Evolutionary conservation across 495 filamentous ascomycete genomes (phyloP), one percentile per base, ranked within the genome.

Genomic region (Hypoxylon fuscum): DNA sequence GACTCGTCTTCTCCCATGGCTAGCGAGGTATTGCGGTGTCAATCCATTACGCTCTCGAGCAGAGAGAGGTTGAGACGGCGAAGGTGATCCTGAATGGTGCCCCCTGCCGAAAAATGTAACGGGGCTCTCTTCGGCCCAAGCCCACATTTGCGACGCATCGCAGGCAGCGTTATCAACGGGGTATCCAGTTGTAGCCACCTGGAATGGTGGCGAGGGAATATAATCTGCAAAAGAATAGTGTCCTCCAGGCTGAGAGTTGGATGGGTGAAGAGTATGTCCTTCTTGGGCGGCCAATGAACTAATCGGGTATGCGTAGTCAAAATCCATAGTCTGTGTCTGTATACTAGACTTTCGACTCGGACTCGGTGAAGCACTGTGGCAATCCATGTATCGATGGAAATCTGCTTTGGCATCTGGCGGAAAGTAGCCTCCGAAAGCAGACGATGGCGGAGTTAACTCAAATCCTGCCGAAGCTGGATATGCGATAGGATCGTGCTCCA

Each of bases 371-470:
- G 67, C 35, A 47, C 57, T 48, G 14, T 68, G 55, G 20, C 64
- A 59, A 23, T 68, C 63, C 45, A 68, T 62, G 6, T 70, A 64
- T 50, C 57, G 56, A 35, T 59, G 46, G 8, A 67, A 38, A 0
- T 65, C 64, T 8, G 27, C 47, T 15, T 68, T 68, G 1, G 41
- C 34, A 0, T 62, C 64, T 8, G 49, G 37, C 1, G 74, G 69
- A 32, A 75, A 79, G 48, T 70, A 77, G 1, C 73, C 53, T 0
- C 72, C 69, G 6, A 68, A 65, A 20, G 73, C 57, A 3, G 76
- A 78, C 0, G 73, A 69, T 6, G 77, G 74, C 1, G 77, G 75
- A 21, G 71, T 79, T 12, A 75, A 49, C 17, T 75, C 70, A 10
- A 62, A 62, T 8, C 20, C 71, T 56, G 21, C 51, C 41, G 38